These are phyloP conservation scores for Oenanthe sinensis DNA, from an alignment of 129 eudicot species.

Conservation along the genomic window DNA sequence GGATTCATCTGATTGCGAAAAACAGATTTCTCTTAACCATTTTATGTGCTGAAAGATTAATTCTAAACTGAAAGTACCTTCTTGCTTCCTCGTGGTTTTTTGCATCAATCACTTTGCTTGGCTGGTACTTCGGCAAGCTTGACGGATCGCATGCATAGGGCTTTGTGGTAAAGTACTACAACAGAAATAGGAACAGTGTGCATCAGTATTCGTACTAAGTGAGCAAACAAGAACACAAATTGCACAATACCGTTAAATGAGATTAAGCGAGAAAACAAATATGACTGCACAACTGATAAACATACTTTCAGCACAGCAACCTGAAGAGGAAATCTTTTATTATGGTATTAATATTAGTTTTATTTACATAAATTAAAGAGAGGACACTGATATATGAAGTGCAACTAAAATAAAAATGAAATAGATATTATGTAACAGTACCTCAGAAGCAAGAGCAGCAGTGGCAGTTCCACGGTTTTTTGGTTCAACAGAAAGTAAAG, in stretches of 20 bases:
- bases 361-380: background rate
- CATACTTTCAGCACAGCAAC: background rate
- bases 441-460: constrained; percentile 85
- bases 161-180: constrained; percentile 62
- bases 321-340: background rate
- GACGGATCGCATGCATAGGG: constrained; percentile 91
- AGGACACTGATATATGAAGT: background rate
- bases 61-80: constrained; percentile 25
- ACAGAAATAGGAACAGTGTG: constrained; percentile 15
- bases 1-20: background rate
- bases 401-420: background rate
- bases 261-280: background rate
- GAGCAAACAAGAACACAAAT: background rate
- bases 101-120: constrained; percentile 83
- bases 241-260: background rate
- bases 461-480: constrained; percentile 76
- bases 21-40: background rate
- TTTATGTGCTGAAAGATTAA: background rate
- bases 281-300: background rate
- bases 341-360: background rate
- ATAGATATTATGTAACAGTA: constrained; percentile 7
- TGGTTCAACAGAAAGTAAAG: constrained; percentile 75
- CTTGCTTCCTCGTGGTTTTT: constrained; percentile 69
- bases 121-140: constrained; percentile 82
- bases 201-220: background rate